Evolutionary conservation across 129 eudicot species (phyloP).

Genomic region (Tagetes patula): DNA sequence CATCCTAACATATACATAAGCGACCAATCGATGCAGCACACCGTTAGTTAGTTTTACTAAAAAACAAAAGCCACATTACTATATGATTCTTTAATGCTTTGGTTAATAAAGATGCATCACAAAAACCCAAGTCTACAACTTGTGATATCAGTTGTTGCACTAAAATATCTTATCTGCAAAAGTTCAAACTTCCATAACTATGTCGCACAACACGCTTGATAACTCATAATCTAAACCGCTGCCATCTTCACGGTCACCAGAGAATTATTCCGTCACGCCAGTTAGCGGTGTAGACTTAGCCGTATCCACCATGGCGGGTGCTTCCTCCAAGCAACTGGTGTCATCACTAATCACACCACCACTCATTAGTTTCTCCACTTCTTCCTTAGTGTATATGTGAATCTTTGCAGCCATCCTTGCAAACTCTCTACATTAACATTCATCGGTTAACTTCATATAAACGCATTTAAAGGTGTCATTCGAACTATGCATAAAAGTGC

Average conservation of each 20-base stretch:
- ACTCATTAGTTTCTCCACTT: constrained; percentile 80
- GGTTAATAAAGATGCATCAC: constrained; percentile 2
- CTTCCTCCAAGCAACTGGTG: constrained; percentile 94
- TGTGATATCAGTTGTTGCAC: not conserved
- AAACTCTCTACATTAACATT: constrained; percentile 60
- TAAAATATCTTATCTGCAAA: constrained; percentile 17
- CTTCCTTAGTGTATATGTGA: constrained; percentile 82
- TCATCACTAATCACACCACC: constrained; percentile 77
- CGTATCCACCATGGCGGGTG: constrained; percentile 61
- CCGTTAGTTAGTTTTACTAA: not conserved
- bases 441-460: constrained; percentile 1
- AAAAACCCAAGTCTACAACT: constrained; percentile 12
- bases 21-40: no score
- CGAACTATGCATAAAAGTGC: not conserved
- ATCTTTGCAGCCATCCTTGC: constrained; percentile 74
- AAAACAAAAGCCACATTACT: not conserved
- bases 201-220: constrained; percentile 15
- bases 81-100: not conserved
- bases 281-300: constrained; percentile 52
- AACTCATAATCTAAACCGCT: constrained; percentile 24
- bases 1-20: no score
- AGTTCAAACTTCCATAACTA: constrained; percentile 14
- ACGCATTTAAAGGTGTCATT: not conserved
- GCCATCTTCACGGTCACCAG: constrained; percentile 19
- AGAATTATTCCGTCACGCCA: constrained; percentile 16